Base-by-base conservation (phyloP, 768 basidiomycete species). In the Goffeauzyma gilvescens region DNA sequence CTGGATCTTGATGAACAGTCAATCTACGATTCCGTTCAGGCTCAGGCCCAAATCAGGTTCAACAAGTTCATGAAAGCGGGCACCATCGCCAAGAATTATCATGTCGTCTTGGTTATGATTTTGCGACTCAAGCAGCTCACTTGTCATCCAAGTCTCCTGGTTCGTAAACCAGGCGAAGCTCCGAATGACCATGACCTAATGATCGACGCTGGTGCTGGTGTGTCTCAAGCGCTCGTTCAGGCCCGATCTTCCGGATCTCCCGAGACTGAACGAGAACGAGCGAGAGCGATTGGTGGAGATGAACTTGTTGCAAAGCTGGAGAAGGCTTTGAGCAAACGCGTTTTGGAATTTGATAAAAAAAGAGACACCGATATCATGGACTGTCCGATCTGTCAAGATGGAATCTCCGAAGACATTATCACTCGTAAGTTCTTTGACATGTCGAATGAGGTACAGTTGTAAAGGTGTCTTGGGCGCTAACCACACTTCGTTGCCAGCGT, bases 21-120 rank as follows among this genome's bases (percentile, higher is more conserved):
- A 1, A 70, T 80, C n/a, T 80, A 79, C 51, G 63, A 65, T 72
- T 61, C 37, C 31, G 46, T 41, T 36, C 39, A 42, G 41, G 42
- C 20, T 25, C 21, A 45, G 12, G 43, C 31, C 42, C 75, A 78
- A 48, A 71, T 71, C 1, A 70, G 64, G 22, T 80, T 82, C 66
- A 81, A 80, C 53, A 65, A 71, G 15, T 79, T 66, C 58, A 63
- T 76, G 7, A 68, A 67, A 20, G 73, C 69, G 4, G 76, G 78
- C 1, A 79, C 79, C 0, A 76, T 81, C 9, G 62, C 81, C 28
- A 81, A 81, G 59, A 76, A 82, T 74, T 80, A 55, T 27, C 73
- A 67, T 3, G 34, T 77, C 68, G 75, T 80, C 14, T 58, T 73
- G n/a, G 66, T 69, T 18, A 69, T 83, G 71, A 77, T 84, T 15